Evolutionary conservation across 306 rosid species (phyloP).

Genomic region (Dryas octopetala): DNA sequence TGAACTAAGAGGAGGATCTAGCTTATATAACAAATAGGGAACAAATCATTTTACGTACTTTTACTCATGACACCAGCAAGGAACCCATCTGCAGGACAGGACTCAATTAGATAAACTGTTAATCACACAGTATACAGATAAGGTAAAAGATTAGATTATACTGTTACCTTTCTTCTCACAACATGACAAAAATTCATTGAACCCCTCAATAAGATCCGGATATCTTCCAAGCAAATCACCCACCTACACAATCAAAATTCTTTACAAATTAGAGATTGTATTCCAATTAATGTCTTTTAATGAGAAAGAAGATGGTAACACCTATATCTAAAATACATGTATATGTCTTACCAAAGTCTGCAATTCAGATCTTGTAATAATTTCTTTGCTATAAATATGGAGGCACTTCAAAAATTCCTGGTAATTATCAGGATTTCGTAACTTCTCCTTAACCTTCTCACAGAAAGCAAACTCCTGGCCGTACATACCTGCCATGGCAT

Average conservation of each 20-base stretch:
- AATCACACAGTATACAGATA: conserved; percentile 24
- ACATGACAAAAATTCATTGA: conserved; percentile 78
- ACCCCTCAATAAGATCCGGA: conserved; percentile 86
- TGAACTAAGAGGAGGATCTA: conserved; percentile 24
- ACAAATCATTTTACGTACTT: conserved; percentile 60
- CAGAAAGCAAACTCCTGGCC: conserved; percentile 78
- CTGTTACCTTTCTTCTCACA: conserved; percentile 91
- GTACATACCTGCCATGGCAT: conserved; percentile 56
- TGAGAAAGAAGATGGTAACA: background rate
- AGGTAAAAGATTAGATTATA: conserved; percentile 28
- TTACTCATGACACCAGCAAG: conserved; percentile 97
- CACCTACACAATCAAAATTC: conserved; percentile 52
- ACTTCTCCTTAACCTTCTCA: conserved; percentile 87
- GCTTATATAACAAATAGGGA: conserved; percentile 26
- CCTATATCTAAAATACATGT: background rate
- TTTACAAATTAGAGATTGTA: conserved; percentile 26
- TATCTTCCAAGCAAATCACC: conserved; percentile 80
- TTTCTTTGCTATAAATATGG: conserved; percentile 93
- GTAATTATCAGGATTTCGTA: conserved; percentile 74
- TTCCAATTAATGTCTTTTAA: conserved; percentile 12
- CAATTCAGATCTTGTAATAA: conserved; percentile 81
- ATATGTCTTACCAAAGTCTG: conserved; percentile 70
- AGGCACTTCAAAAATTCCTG: conserved; percentile 97
- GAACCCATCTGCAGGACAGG: conserved; percentile 80
- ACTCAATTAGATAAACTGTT: conserved; percentile 41